Percentiles rank a stretch among this genome's conserved stretches.
Evolutionary conservation across 768 basidiomycete species (phyloP).

Genomic region (Lepiota subincarnata): DNA sequence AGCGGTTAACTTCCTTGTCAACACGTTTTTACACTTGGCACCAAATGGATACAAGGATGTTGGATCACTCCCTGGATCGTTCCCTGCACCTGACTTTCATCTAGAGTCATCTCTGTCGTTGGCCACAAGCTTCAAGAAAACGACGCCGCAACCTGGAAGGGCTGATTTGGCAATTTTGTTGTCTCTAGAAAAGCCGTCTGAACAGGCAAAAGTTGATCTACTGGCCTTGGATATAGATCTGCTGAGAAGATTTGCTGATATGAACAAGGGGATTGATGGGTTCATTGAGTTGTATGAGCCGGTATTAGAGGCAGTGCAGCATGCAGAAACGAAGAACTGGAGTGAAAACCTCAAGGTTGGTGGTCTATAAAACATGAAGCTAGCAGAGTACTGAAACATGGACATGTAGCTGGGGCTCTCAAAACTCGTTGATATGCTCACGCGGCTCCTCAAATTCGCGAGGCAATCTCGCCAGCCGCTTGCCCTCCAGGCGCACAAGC

Average conservation of each 20-base stretch:
- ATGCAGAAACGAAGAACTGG: conserved; percentile 42
- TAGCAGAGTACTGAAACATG: not conserved
- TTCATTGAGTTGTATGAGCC: conserved; percentile 87
- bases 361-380: not conserved
- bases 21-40: conserved; percentile 66
- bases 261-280: conserved; percentile 73
- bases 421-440: conserved; percentile 41
- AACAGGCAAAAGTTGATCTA: conserved; percentile 73
- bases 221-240: conserved; percentile 61
- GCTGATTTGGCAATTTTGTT: conserved; percentile 48
- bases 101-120: conserved; percentile 39
- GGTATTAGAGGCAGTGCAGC: conserved; percentile 51
- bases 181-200: conserved; percentile 28
- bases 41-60: conserved; percentile 51
- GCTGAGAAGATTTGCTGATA: conserved; percentile 62
- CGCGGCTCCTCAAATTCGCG: conserved; percentile 69
- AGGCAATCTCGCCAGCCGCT: conserved; percentile 73
- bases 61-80: conserved; percentile 57
- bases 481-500: conserved; percentile 86
- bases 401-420: not conserved
- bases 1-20: conserved; percentile 75
- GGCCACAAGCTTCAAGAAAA: conserved; percentile 40
- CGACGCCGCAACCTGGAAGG: conserved; percentile 33
- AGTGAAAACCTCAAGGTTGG: conserved; percentile 55
- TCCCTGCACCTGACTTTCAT: conserved; percentile 69